phyloP scores from a whole-genome alignment of 1,284 basidiomycete genomes.

The Prillingera fragicola region DNA sequence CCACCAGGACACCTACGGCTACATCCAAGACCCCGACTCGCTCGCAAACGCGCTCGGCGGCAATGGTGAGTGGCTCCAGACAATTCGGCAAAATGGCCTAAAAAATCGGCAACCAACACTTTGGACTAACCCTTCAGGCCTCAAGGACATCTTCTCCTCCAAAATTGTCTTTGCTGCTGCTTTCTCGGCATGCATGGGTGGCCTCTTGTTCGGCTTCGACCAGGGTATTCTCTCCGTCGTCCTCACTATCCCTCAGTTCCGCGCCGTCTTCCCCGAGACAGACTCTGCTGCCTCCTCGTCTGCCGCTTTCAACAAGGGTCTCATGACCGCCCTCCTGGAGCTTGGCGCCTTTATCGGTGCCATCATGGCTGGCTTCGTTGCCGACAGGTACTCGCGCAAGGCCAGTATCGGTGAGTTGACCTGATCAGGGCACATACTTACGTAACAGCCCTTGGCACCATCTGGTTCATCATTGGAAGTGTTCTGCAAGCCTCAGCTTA shows the following conservation, averaged over 20 bases:
- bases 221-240: slow-evolving; percentile 39
- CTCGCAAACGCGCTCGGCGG: slow-evolving; percentile 8
- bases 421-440: too few species aligned
- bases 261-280: slow-evolving; percentile 22
- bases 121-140: slow-evolving; percentile 4
- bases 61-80: background rate
- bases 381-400: slow-evolving; percentile 25
- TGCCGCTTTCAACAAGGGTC: slow-evolving; percentile 19
- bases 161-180: slow-evolving; percentile 11
- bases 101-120: background rate
- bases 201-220: slow-evolving; percentile 22
- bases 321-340: slow-evolving; percentile 32
- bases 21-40: slow-evolving; percentile 2
- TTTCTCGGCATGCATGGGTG: slow-evolving; percentile 21
- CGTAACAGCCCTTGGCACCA: too few species aligned
- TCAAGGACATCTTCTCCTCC: slow-evolving; percentile 17
- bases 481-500: slow-evolving; percentile 28
- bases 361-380: slow-evolving; percentile 20
- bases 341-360: slow-evolving; percentile 35
- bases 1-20: slow-evolving; percentile 2
- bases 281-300: slow-evolving; percentile 9
- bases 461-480: slow-evolving; percentile 26
- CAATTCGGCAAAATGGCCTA: background rate
- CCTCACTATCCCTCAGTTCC: slow-evolving; percentile 31
- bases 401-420: slow-evolving; percentile 16